Evolutionary conservation across 176 grass and related monocot genomes (phyloP).

Genomic region (Aegilops speltoides): DNA sequence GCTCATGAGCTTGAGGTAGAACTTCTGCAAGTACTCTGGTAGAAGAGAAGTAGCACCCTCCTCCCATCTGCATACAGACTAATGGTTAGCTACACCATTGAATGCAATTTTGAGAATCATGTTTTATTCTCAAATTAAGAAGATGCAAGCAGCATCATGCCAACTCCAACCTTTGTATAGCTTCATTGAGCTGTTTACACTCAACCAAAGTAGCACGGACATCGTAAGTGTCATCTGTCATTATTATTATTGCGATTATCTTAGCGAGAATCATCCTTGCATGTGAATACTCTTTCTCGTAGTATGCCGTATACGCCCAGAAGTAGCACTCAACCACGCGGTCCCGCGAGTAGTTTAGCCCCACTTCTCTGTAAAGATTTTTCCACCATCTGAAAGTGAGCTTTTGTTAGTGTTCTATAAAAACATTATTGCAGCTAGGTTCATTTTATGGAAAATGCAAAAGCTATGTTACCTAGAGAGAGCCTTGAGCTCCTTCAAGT

Average conservation of each 20-base stretch:
- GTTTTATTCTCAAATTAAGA: not conserved
- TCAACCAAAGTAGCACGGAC: conserved; percentile 42
- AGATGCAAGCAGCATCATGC: not conserved
- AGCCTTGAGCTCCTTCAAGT: conserved; percentile 34
- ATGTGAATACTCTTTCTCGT: conserved; percentile 30
- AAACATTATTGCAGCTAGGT: not conserved
- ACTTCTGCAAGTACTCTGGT: conserved; percentile 33
- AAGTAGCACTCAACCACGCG: conserved; percentile 47
- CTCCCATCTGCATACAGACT: conserved; percentile 38
- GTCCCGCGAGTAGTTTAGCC: conserved; percentile 36
- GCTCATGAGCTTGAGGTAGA: conserved; percentile 14
- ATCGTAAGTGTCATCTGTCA: conserved; percentile 48
- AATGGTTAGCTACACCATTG: not conserved
- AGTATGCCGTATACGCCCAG: conserved; percentile 31
- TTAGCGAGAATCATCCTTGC: conserved; percentile 52
- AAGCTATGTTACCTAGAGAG: conserved; percentile 33
- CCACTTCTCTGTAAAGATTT: conserved; percentile 27
- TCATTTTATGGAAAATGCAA: not conserved
- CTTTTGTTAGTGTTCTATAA: not conserved
- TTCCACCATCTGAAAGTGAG: conserved; percentile 44
- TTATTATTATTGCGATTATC: conserved; percentile 27
- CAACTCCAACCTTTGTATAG: conserved; percentile 43
- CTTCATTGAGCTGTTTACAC: conserved; percentile 30
- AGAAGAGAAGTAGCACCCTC: not conserved
- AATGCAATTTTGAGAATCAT: not conserved